These are phyloP conservation scores for Calonectria hongkongensis DNA, from an alignment of 2,329 filamentous ascomycete species.

Conservation along the genomic window DNA sequence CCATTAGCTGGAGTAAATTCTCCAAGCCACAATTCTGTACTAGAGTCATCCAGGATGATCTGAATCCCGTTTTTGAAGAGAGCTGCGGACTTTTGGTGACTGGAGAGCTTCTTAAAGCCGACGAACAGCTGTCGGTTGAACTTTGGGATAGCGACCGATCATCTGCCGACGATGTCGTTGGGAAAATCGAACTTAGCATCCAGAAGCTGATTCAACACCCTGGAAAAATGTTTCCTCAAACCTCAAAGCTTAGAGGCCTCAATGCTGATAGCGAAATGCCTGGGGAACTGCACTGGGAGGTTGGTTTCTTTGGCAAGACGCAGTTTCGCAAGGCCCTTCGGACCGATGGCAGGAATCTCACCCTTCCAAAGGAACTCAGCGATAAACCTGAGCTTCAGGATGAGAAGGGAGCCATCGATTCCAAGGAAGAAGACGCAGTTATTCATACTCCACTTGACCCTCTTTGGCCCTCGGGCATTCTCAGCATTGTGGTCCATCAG, in stretches of 20 bases:
- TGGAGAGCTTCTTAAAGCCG: slow-evolving; percentile 91
- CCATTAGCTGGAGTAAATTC: slow-evolving; percentile 95
- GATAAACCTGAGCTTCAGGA: slow-evolving; percentile 88
- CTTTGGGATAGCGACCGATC: slow-evolving; percentile 97
- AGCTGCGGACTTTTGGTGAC: slow-evolving; percentile 90
- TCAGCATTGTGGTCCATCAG: slow-evolving; percentile 91
- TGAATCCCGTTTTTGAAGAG: slow-evolving; percentile 96
- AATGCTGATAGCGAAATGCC: slow-evolving; percentile 92
- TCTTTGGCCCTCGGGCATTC: slow-evolving; percentile 94
- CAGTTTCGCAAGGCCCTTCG: slow-evolving; percentile 89
- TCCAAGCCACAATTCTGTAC: slow-evolving; percentile 99
- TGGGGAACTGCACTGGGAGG: slow-evolving; percentile 95
- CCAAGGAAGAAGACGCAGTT: slow-evolving; percentile 85
- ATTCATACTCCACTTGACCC: slow-evolving; percentile 94
- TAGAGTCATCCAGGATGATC: slow-evolving; percentile 93
- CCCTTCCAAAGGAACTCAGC: slow-evolving; percentile 82
- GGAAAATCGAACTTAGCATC: slow-evolving; percentile 94
- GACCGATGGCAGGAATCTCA: slow-evolving; percentile 89
- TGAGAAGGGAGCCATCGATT: slow-evolving; percentile 85
- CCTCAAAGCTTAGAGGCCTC: slow-evolving; percentile 88
- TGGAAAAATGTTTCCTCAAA: slow-evolving; percentile 92
- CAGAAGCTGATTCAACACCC: slow-evolving; percentile 96
- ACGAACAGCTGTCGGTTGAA: slow-evolving; percentile 94
- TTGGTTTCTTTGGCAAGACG: slow-evolving; percentile 95
- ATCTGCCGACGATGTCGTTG: slow-evolving; percentile 94